Base-by-base conservation (phyloP, 2,329 filamentous ascomycete species). In the Macroventuria anomochaeta region DNA sequence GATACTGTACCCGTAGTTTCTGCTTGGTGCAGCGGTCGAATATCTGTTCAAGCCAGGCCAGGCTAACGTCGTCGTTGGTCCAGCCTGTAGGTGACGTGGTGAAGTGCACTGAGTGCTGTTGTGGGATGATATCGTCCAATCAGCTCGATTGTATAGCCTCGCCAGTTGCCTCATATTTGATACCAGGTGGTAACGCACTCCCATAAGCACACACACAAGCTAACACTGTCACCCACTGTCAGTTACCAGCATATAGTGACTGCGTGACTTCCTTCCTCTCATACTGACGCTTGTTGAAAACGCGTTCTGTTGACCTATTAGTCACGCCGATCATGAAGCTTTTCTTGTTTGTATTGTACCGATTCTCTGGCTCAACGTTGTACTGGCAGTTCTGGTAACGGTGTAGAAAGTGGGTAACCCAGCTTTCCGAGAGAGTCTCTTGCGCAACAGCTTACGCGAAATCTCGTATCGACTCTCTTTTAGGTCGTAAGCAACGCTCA, bases 251-350 rank as follows among this genome's bases (percentile, higher is more conserved):
- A 3, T 42, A 18, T 1, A 21, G 26, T 18, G 23, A 73, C 3
- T 69, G 65, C 32, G 71, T 78, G 80, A 82, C 38, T 65, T 75
- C 42, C 78, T 75, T 1, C 77, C 75, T 0, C 77, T 80, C 3
- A 17, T 37, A 37, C n/a, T 21, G 15, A 17, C 10, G n/a, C 23
- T 20, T 28, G 26, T 6, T 25, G 12, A 39, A 39, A 13, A 25
- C 20, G n/a, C n/a, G n/a, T n/a, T n/a, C 23, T 26, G 21, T 39
- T 39, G 20, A 21, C 33, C 15, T 18, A 5, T 37, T 18, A 20
- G n/a, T n/a, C n/a, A n/a, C n/a, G n/a, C n/a, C n/a, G n/a, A n/a
- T n/a, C n/a, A n/a, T n/a, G n/a, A n/a, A n/a, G n/a, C n/a, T n/a
- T n/a, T 18, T n/a, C n/a, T n/a, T n/a, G n/a, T n/a, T n/a, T n/a